phyloP scores from a whole-genome alignment of 1,284 basidiomycete genomes.

The Rhodotorula sp. region DNA sequence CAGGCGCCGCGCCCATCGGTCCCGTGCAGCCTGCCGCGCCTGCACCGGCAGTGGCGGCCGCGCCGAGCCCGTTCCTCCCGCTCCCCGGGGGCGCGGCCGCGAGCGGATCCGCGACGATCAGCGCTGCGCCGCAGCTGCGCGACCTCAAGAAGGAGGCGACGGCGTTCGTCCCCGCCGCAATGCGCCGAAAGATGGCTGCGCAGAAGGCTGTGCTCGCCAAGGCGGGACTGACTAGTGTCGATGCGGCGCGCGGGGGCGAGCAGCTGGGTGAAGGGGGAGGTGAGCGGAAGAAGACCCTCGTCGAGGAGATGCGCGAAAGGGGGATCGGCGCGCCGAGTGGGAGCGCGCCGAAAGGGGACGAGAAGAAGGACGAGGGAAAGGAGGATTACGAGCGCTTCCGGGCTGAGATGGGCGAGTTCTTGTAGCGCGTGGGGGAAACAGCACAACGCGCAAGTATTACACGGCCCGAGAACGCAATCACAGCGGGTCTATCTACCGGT shows the following conservation, averaged over 20 bases:
- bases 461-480: neutral
- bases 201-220: constrained; percentile 18
- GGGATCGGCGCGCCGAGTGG: constrained; percentile 26
- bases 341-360: neutral
- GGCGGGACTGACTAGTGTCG: constrained; percentile 17
- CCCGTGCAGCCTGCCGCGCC: constrained; percentile 4
- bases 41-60: neutral
- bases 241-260: constrained; percentile 20
- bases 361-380: neutral
- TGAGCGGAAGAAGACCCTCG: constrained; percentile 18
- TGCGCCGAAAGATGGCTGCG: constrained; percentile 28
- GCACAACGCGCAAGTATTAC: neutral
- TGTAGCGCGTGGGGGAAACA: constrained; percentile 9
- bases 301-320: constrained; percentile 29
- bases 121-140: constrained; percentile 77
- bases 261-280: neutral
- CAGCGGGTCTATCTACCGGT: neutral
- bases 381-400: constrained; percentile 38
- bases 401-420: constrained; percentile 34
- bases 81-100: constrained; percentile 20
- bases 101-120: constrained; percentile 66
- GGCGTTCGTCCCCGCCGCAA: constrained; percentile 69
- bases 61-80: constrained; percentile 30
- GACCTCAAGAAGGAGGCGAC: constrained; percentile 91
- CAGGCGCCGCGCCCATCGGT: constrained; percentile 21